Evolutionary conservation across 805 yeast genomes (phyloP).

Genomic region (Candida maesae): DNA sequence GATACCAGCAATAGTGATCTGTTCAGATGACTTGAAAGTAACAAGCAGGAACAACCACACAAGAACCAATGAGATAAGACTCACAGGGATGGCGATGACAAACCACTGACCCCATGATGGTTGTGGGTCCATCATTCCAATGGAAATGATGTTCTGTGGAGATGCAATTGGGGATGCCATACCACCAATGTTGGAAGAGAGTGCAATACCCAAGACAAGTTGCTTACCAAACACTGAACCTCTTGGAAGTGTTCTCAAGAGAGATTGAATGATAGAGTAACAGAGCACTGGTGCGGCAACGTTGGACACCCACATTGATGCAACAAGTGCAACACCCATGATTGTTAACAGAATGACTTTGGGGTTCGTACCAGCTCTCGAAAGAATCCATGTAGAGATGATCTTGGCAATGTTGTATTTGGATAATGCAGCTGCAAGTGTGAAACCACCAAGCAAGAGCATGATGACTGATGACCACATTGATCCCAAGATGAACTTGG

Average conservation of each 20-base stretch:
- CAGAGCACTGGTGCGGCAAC: slow-evolving; percentile 97
- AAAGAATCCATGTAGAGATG: slow-evolving; percentile 75
- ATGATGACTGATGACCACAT: slow-evolving; percentile 97
- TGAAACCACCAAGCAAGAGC: slow-evolving; percentile 88
- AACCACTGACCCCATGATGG: slow-evolving; percentile 95
- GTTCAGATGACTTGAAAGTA: slow-evolving; percentile 54
- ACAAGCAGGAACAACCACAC: slow-evolving; percentile 73
- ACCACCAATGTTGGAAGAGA: slow-evolving; percentile 92
- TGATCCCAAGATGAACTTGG: slow-evolving; percentile 67
- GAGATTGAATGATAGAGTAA: slow-evolving; percentile 86
- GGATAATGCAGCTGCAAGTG: slow-evolving; percentile 90
- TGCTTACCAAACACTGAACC: slow-evolving; percentile 78
- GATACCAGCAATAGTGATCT: slow-evolving; percentile 45
- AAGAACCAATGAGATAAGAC: slow-evolving; percentile 53
- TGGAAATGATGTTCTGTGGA: slow-evolving; percentile 91
- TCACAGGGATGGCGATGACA: slow-evolving; percentile 78
- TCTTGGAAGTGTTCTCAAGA: slow-evolving; percentile 77
- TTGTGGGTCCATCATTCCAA: slow-evolving; percentile 80
- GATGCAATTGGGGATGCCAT: slow-evolving; percentile 97
- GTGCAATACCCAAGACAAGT: slow-evolving; percentile 83
- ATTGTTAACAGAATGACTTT: slow-evolving; percentile 69
- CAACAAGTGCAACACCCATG: slow-evolving; percentile 81
- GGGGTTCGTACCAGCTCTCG: slow-evolving; percentile 85
- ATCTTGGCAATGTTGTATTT: slow-evolving; percentile 86
- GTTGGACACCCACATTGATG: slow-evolving; percentile 94